These are phyloP conservation scores for Phytophthora fragariae DNA, from an alignment of 352 stramenopile genomes.

Conservation along the genomic window DNA sequence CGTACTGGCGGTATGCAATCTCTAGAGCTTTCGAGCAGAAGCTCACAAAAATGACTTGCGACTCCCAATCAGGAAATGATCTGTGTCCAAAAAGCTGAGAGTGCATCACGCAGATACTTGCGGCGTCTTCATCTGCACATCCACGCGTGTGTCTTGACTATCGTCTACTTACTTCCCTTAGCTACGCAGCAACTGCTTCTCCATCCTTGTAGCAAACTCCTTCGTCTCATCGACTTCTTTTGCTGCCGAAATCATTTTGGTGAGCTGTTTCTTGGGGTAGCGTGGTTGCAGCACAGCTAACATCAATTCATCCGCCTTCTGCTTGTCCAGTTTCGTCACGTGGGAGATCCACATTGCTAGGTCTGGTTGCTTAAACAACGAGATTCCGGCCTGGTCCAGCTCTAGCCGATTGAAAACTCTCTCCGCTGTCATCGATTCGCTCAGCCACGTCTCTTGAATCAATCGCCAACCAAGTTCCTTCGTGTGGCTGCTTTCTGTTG, in stretches of 20 bases:
- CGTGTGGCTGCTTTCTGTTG: background rate
- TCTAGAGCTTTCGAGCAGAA: too few species aligned
- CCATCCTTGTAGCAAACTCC: background rate
- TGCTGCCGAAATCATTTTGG: background rate
- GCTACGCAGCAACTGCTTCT: background rate
- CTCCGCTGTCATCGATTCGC: background rate
- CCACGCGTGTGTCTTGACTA: too few species aligned
- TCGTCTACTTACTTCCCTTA: background rate
- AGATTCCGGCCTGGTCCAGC: background rate
- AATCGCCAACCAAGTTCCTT: background rate
- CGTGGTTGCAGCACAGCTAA: background rate
- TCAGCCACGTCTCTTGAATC: background rate
- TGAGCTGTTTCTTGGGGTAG: background rate
- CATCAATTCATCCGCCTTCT: background rate
- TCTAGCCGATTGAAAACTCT: background rate
- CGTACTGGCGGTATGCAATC: too few species aligned
- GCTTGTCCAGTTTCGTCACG: background rate
- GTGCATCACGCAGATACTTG: too few species aligned
- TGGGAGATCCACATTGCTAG: background rate
- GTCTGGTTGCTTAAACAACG: background rate
- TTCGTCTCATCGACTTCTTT: background rate
- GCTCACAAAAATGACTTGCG: too few species aligned
- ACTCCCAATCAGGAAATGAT: too few species aligned
- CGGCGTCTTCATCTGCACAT: too few species aligned
- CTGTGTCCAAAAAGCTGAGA: too few species aligned